A percentile compares a stretch with the other conserved stretches of the same genome.
These are phyloP conservation scores for Albatrellus sp. DNA, from an alignment of 1,284 basidiomycete genomes.

Conservation along the genomic window DNA sequence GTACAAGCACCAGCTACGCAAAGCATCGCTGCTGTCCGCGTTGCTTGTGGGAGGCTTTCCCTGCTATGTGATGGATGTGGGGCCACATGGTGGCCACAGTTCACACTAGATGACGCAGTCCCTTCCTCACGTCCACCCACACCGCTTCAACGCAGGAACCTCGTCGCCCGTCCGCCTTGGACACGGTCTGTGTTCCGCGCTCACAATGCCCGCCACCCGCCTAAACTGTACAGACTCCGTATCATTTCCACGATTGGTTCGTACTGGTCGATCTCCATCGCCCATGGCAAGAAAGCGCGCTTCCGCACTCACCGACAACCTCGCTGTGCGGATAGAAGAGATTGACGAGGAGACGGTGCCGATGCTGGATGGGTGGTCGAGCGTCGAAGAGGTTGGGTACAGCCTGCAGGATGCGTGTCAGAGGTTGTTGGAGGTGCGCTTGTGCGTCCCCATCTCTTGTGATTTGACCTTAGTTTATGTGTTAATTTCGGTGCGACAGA, in stretches of 20 bases:
- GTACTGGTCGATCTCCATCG: slow-evolving; percentile 76
- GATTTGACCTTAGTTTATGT: too few species aligned
- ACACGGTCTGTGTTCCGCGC: too few species aligned
- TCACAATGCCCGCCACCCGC: too few species aligned
- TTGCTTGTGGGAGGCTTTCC: slow-evolving; percentile 45
- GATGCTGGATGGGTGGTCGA: slow-evolving; percentile 74
- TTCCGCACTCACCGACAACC: slow-evolving; percentile 71
- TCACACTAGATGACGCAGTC: slow-evolving; percentile 3
- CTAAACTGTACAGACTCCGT: slow-evolving; percentile 79
- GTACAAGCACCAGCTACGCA: too few species aligned
- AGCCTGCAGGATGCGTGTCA: slow-evolving; percentile 71
- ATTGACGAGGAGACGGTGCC: slow-evolving; percentile 63
- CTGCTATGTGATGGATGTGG: slow-evolving; percentile 60
- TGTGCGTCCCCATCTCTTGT: too few species aligned
- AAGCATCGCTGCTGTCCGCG: slow-evolving; percentile 55
- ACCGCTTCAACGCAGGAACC: slow-evolving; percentile 20
- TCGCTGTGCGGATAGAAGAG: slow-evolving; percentile 58
- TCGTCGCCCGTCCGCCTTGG: too few species aligned
- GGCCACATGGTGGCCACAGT: neutral
- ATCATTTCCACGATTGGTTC: slow-evolving; percentile 95
- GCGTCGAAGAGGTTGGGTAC: slow-evolving; percentile 80
- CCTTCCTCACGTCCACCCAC: slow-evolving; percentile 16
- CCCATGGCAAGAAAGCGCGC: slow-evolving; percentile 83
- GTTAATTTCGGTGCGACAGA: too few species aligned
- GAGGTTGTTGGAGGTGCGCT: slow-evolving; percentile 75